Percentiles rank a stretch among this genome's conserved stretches.
phyloP scores from a whole-genome alignment of 345 rosid species.

The Pistacia atlantica region DNA sequence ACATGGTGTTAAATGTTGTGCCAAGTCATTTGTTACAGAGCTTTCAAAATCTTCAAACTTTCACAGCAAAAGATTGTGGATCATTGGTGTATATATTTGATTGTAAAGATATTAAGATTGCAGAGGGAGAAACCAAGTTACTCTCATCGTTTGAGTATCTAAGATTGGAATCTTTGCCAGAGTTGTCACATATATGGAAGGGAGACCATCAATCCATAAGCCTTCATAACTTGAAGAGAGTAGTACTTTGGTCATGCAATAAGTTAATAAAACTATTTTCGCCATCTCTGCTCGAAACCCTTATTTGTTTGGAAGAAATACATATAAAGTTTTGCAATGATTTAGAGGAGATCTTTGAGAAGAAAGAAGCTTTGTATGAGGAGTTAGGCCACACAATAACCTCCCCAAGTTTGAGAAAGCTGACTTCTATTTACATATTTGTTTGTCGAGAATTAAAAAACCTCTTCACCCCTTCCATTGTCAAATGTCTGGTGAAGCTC shows the following conservation, averaged over 20 bases:
- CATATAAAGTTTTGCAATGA: too few species aligned
- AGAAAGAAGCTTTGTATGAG: background rate
- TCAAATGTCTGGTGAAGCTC: background rate
- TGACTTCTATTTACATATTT: background rate
- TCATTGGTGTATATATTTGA: background rate
- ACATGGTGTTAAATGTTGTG: background rate
- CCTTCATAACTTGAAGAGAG: too few species aligned
- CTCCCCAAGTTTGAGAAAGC: background rate
- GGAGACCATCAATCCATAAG: background rate
- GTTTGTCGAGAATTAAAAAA: background rate
- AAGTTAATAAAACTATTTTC: too few species aligned
- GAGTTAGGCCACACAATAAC: background rate
- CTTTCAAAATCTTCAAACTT: background rate
- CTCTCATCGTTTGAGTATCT: background rate
- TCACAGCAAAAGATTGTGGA: background rate
- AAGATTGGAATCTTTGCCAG: background rate
- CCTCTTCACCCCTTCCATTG: background rate
- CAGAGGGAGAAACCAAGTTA: background rate
- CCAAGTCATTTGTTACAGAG: background rate
- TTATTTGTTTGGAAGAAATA: too few species aligned
- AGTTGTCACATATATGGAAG: background rate
- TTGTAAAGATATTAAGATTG: background rate
- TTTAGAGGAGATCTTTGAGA: background rate
- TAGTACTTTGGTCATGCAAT: too few species aligned
- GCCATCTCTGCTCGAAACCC: too few species aligned